Evolutionary conservation across 1,139 yeast genomes (phyloP).

Genomic region (Blastobotrys raffinosifermentans): DNA sequence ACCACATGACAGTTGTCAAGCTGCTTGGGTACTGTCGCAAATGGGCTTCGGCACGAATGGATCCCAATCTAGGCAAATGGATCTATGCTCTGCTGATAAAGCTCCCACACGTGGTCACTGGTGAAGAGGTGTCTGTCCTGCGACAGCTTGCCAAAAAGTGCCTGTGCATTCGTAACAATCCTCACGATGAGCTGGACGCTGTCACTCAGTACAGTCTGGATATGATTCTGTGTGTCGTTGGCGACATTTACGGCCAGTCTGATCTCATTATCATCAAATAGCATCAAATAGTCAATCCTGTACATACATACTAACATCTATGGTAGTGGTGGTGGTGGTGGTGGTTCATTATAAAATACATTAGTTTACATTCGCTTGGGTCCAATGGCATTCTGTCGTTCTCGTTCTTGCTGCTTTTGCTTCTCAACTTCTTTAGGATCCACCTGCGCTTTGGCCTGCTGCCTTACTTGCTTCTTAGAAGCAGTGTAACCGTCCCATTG

Average conservation of each 20-base stretch:
- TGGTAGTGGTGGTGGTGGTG: too few relatives aligned
- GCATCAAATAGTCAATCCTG: neutral
- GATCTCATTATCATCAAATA: constrained; percentile 24
- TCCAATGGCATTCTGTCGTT: constrained; percentile 22
- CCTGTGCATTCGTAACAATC: constrained; percentile 18
- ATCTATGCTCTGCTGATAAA: constrained; percentile 35
- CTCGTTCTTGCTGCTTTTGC: constrained; percentile 15
- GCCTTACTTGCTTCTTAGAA: constrained; percentile 21
- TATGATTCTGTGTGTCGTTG: constrained; percentile 29
- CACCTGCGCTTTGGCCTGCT: constrained; percentile 22
- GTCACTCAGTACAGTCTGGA: constrained; percentile 24
- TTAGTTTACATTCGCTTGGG: constrained; percentile 23
- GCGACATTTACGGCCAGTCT: constrained; percentile 31
- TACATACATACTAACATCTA: neutral
- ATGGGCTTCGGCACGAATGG: constrained; percentile 24
- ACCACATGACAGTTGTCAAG: constrained; percentile 18
- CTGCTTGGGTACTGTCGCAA: constrained; percentile 25
- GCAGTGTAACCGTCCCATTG: constrained; percentile 30
- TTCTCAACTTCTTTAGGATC: constrained; percentile 23
- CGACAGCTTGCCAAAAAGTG: constrained; percentile 40
- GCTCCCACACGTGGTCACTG: constrained; percentile 34
- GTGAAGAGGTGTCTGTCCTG: constrained; percentile 36
- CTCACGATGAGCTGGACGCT: constrained; percentile 19
- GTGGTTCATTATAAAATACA: too few relatives aligned
- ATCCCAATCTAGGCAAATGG: constrained; percentile 32